These are phyloP conservation scores for Dimocarpus longan DNA, from an alignment of 345 rosid genomes.

Conservation along the genomic window DNA sequence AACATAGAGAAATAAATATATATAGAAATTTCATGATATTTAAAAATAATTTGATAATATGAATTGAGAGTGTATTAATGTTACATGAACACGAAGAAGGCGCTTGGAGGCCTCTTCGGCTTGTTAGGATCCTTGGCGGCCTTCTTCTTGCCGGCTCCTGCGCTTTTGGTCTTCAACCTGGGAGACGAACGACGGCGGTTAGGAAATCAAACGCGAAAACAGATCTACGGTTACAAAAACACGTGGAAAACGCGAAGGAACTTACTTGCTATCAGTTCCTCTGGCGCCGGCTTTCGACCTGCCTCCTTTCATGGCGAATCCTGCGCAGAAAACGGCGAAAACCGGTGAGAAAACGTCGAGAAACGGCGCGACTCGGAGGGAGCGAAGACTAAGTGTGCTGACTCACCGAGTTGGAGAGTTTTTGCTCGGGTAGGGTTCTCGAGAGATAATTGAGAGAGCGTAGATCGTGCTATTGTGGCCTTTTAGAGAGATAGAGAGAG, in stretches of 20 bases:
- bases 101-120: constrained; percentile 87
- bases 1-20: neutral
- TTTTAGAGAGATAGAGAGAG: neutral
- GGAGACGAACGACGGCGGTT: constrained; percentile 16
- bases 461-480: neutral
- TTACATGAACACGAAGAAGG: constrained; percentile 86
- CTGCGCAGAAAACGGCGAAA: constrained; percentile 34
- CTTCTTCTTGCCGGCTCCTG: constrained; percentile 50
- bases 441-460: neutral
- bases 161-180: constrained; percentile 59
- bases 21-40: neutral
- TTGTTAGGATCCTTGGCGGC: constrained; percentile 82
- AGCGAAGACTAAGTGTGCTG: constrained; percentile 13
- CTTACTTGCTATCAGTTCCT: constrained; percentile 48
- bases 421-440: constrained; percentile 25
- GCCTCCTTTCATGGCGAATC: constrained; percentile 66
- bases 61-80: too few species aligned
- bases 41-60: neutral
- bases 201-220: constrained; percentile 14
- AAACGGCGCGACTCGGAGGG: constrained; percentile 29
- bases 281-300: constrained; percentile 44
- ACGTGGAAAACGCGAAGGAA: neutral
- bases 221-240: neutral
- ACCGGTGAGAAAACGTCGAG: constrained; percentile 26
- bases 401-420: constrained; percentile 27